phyloP scores from a whole-genome alignment of 805 yeast species.

The Candida odintsovae region DNA sequence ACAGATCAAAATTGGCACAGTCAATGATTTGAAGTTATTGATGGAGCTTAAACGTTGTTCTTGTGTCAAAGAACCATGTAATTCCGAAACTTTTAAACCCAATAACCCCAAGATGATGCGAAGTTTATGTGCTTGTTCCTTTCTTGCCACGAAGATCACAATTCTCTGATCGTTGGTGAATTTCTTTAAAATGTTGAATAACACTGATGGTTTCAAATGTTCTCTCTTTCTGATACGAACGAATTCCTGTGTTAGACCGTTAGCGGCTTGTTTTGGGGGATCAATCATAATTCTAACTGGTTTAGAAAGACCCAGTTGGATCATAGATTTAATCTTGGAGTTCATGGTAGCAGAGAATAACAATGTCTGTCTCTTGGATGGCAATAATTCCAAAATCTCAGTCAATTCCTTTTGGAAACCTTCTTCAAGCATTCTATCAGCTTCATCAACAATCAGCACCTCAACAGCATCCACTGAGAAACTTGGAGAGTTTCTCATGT shows the following conservation, averaged over 20 bases:
- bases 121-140: slow-evolving; percentile 83
- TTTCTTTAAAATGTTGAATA: slow-evolving; percentile 64
- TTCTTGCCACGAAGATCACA: slow-evolving; percentile 88
- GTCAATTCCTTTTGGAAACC: slow-evolving; percentile 95
- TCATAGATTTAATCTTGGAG: slow-evolving; percentile 80
- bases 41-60: slow-evolving; percentile 90
- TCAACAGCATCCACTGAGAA: slow-evolving; percentile 89
- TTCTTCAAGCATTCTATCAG: slow-evolving; percentile 98
- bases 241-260: slow-evolving; percentile 88
- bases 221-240: slow-evolving; percentile 93
- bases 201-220: slow-evolving; percentile 71
- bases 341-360: slow-evolving; percentile 98
- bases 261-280: slow-evolving; percentile 92
- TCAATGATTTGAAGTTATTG: slow-evolving; percentile 72
- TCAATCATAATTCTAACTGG: slow-evolving; percentile 96
- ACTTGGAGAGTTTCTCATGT: slow-evolving; percentile 89
- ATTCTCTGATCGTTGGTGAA: slow-evolving; percentile 62
- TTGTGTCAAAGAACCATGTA: slow-evolving; percentile 80
- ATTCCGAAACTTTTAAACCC: slow-evolving; percentile 73
- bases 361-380: slow-evolving; percentile 88
- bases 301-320: slow-evolving; percentile 78
- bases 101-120: slow-evolving; percentile 70
- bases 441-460: slow-evolving; percentile 92
- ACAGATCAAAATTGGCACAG: slow-evolving; percentile 86
- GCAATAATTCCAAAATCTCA: slow-evolving; percentile 82